Conservation (phyloP, 2,329 filamentous ascomycete genomes). For the Fusarium oligoseptatum region DNA sequence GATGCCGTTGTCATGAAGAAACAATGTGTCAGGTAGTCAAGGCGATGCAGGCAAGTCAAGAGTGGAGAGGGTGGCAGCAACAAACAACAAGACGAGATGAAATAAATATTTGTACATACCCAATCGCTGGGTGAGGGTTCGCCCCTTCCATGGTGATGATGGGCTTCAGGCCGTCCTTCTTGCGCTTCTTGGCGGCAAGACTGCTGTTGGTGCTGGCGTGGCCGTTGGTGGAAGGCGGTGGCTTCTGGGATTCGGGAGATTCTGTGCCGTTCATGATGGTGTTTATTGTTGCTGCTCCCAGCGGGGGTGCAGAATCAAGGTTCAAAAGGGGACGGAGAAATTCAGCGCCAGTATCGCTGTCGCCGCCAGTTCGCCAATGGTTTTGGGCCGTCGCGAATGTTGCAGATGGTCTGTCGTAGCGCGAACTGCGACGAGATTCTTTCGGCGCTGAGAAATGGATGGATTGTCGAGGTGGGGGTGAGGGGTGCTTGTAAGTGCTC, state of each 20-base stretch:
- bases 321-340: not conserved
- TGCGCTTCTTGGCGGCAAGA: conserved; percentile 73
- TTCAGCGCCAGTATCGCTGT: conserved; percentile 10
- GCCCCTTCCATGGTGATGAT: conserved; percentile 79
- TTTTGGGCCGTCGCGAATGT: conserved; percentile 23
- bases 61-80: conserved; percentile 4
- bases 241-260: conserved; percentile 50
- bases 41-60: not conserved
- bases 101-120: conserved; percentile 50
- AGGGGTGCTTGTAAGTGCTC: conserved; percentile 43
- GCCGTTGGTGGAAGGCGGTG: conserved; percentile 49
- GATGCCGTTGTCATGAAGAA: conserved; percentile 1
- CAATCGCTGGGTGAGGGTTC: conserved; percentile 40
- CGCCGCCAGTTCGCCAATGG: conserved; percentile 24
- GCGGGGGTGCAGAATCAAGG: conserved; percentile 6
- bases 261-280: conserved; percentile 46
- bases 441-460: conserved; percentile 18
- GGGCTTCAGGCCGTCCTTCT: conserved; percentile 80
- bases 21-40: not conserved
- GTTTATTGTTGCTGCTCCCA: conserved; percentile 13
- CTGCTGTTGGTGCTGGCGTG: conserved; percentile 44
- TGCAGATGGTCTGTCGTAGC: conserved; percentile 18
- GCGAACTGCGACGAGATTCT: conserved; percentile 28
- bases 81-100: conserved; percentile 9
- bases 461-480: conserved; percentile 35